Base-by-base conservation (phyloP, 2,329 filamentous ascomycete species). In the Blastomyces percursus region DNA sequence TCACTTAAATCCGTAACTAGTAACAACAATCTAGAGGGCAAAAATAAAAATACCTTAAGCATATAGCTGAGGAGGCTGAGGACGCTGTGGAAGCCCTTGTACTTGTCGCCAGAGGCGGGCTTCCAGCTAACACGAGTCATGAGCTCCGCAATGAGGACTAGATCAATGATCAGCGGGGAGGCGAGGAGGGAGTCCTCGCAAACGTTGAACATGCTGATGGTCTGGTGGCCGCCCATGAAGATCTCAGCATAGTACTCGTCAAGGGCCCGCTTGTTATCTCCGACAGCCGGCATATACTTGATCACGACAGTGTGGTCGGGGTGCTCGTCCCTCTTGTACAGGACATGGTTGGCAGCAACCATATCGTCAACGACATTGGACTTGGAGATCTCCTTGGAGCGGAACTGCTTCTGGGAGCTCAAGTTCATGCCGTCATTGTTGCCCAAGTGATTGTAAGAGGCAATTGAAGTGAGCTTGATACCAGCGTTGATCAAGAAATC, bases 181-280 rank as follows among this genome's bases (percentile, higher is more conserved):
- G 94, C 94, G 68, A 99, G 83, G 60, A 99, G 87, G 54, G 94
- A 97, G 79, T 99, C 94, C 80, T 99, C 94, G 81, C 94, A 99
- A 70, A 97, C 92, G 77, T 99, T 99, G 86, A 96, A 96, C 76
- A 99, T 83, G 71, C 88, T 93, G 70, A 99, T 99, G 70, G 91
- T 97, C 82, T 99, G 94, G 80, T 97, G 94, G 51, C 94, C 94
- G 68, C 94, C 94, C 79, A 97, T 84, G 84, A 99, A 99, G 78
- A 99, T 97, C 83, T 99, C 93, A 62, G 91, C 94, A 70, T 96
- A 96, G 84, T 99, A 99, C 83, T 99, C 94, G 73, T 99, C 94
- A 61, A 99, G 84, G 61, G 94, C 94, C 74, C 94, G 91, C 86
- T 99, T 99, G 84, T 96, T 95, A 80, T 99, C 94, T 66, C 94